Base-by-base conservation (phyloP, 495 filamentous ascomycete species). In the Bacidia rubella region DNA sequence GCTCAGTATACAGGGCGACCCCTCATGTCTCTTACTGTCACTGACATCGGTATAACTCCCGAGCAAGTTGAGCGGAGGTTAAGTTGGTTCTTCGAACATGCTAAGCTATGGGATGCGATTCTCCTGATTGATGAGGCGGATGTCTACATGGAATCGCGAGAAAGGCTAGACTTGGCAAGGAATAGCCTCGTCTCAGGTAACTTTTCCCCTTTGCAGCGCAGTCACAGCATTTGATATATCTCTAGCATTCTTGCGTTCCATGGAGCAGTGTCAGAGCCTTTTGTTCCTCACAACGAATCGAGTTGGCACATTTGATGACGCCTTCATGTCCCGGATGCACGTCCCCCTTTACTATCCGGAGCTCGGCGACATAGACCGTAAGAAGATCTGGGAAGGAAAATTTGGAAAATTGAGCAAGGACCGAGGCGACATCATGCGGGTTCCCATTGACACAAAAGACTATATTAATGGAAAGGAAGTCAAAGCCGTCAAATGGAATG, bases 201-300 rank as follows among this genome's bases (percentile, higher is more conserved):
- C 9, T 51, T 27, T 23, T 21, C 23, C 10, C n/a, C 20, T 44
- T 17, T 20, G 41, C 9, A 22, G 20, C 65, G 46, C 67, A 63
- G 53, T 53, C 63, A 55, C 54, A 62, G 7, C 49, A 64, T 26
- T 57, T 64, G 21, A 77, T 43, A 76, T 78, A 15, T 3, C 19
- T 44, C 3, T 24, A 54, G 77, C 74, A 10, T 79, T 81, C 69
- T 71, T 80, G 52, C 76, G 72, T 3, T 67, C 75, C 26, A 78
- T 82, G 15, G 62, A 64, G 49, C 62, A 63, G 26, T 67, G 53
- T 24, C 52, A 53, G 4, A 59, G 60, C 11, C 56, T 64, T 35
- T 47, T 64, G 2, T 65, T 65, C 40, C 51, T 67, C 0, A 65
- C 60, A 11, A 66, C 65, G 2, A 79, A 77, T 59, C 68, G 74